Percentiles rank a stretch among this genome's conserved stretches.
These are phyloP conservation scores for Podila verticillata DNA, from an alignment of 192 early-diverging fungal species.

Conservation along the genomic window DNA sequence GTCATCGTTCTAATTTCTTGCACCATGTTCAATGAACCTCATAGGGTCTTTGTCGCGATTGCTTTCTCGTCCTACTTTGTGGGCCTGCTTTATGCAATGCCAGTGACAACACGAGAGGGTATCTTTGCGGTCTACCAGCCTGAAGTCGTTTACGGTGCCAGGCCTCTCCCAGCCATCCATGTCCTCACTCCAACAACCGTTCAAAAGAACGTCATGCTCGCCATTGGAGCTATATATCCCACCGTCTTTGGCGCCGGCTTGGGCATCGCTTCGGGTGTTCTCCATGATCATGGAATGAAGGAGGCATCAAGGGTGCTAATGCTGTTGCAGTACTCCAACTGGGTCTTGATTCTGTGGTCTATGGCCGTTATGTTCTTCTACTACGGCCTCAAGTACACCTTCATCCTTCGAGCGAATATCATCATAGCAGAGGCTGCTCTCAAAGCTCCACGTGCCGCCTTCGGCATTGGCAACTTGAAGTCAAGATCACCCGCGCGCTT, in stretches of 20 bases:
- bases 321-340: constrained; percentile 37
- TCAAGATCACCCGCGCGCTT: constrained; percentile 38
- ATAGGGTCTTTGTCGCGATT: constrained; percentile 22
- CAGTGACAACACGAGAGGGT: constrained; percentile 43
- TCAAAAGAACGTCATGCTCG: constrained; percentile 42
- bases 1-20: no score
- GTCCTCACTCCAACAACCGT: constrained; percentile 38
- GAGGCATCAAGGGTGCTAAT: constrained; percentile 15
- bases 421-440: constrained; percentile 47
- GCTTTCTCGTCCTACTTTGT: constrained; percentile 39
- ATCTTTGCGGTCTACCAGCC: constrained; percentile 51
- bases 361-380: constrained; percentile 45
- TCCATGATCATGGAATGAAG: constrained; percentile 20
- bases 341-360: constrained; percentile 42
- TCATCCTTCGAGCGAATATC: constrained; percentile 49
- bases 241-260: constrained; percentile 23
- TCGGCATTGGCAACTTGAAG: constrained; percentile 43
- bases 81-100: constrained; percentile 47
- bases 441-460: constrained; percentile 38
- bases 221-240: constrained; percentile 34
- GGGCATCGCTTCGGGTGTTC: constrained; percentile 23
- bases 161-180: constrained; percentile 27
- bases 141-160: constrained; percentile 23
- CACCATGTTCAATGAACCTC: neutral
- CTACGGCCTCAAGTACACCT: constrained; percentile 50